Conservation (phyloP, 1,284 basidiomycete genomes). For the Cutaneotrichosporon sp. region DNA sequence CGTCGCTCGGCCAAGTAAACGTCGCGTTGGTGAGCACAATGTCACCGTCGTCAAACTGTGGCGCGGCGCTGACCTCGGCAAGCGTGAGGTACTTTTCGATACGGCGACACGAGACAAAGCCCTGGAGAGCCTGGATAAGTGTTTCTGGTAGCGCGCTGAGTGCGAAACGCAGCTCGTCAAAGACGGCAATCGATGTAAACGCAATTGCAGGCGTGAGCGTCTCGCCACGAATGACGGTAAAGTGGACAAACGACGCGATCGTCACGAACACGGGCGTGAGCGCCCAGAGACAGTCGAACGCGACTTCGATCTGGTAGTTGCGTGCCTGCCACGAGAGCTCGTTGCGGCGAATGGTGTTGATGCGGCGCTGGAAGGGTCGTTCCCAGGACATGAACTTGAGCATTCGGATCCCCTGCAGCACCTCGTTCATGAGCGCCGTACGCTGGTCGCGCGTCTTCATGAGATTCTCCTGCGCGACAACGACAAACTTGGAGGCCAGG, state of each 20-base stretch:
- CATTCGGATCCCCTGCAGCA: constrained; percentile 86
- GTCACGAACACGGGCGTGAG: constrained; percentile 46
- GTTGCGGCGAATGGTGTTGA: constrained; percentile 66
- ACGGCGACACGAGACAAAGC: constrained; percentile 76
- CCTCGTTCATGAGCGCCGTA: constrained; percentile 87
- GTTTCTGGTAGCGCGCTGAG: constrained; percentile 83
- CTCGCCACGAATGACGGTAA: constrained; percentile 55
- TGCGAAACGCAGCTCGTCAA: constrained; percentile 67
- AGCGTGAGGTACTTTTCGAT: constrained; percentile 82
- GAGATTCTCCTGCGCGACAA: constrained; percentile 75
- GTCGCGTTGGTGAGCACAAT: constrained; percentile 78
- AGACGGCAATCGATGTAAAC: constrained; percentile 68
- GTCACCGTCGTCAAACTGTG: constrained; percentile 52
- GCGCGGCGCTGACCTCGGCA: constrained; percentile 62
- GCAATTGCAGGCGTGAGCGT: constrained; percentile 74
- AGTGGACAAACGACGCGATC: constrained; percentile 56
- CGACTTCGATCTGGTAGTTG: constrained; percentile 78
- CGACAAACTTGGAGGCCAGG: constrained; percentile 75
- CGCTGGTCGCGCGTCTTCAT: constrained; percentile 90
- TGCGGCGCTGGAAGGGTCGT: constrained; percentile 72
- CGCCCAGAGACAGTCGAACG: constrained; percentile 74
- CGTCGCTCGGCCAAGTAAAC: constrained; percentile 80
- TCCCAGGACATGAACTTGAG: constrained; percentile 98
- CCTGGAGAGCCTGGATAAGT: constrained; percentile 76
- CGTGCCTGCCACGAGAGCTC: constrained; percentile 77